Evolutionary conservation across 495 filamentous ascomycete species (phyloP), one percentile per base, ranked within the genome.

Genomic region (Penicillium flavigenum): DNA sequence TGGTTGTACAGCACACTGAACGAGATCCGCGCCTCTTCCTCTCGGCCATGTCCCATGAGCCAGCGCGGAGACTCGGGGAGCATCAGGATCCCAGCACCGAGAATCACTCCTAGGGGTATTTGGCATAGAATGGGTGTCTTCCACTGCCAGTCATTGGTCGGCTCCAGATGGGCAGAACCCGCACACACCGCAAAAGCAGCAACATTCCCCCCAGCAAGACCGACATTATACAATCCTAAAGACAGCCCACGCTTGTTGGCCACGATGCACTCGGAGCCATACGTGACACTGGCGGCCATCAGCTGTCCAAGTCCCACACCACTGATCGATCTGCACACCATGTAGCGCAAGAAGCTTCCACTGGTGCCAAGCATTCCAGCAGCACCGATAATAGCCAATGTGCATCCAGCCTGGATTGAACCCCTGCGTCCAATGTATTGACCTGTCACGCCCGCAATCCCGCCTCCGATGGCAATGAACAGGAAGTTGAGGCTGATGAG

Each of bases 31-130:
- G 68, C 68, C 14, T 62, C 64, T 2, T 63, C 62, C 57, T 70
- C 66, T 44, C 46, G 49, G 2, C 51, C 51, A 27, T 64, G 51
- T 19, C 51, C 61, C 24, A 71, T 39, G 10, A 70, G 57, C 68
- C 68, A 71, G 8, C 68, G 67, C 7, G 68, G 68, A 0, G 68
- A 71, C 48, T 71, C 68, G 2, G 68, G 68, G 11, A 71, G 67
- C 66, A 63, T 70, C 41, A 70, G 36, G 20, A 71, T 64, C 0
- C 66, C 63, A 11, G 60, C 64, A 14, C 64, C 68, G 0, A 71
- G 61, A 16, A 70, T 26, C 12, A 71, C 39, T 0, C 64, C 66
- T 9, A 71, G 5, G 0, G 68, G 68, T 19, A 71, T 69, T 43
- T 71, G 68, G 10, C 64, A 67, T 11, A 69, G 36, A 20, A 71